Base-by-base conservation (phyloP, 2,329 filamentous ascomycete genomes). In the Calycina herbarum region DNA sequence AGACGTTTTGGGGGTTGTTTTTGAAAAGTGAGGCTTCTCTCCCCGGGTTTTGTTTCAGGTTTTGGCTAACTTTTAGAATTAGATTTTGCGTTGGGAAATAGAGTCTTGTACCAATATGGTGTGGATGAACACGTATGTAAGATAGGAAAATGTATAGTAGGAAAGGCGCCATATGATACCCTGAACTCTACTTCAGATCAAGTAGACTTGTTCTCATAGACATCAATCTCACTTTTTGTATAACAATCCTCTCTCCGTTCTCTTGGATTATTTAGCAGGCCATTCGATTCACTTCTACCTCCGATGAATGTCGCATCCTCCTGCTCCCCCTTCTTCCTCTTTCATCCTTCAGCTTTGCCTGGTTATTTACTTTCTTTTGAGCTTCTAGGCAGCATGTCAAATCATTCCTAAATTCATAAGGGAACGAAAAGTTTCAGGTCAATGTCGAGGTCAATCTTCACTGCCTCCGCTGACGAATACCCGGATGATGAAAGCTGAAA, bases 1-100 rank as follows among this genome's bases (percentile, higher is more conserved):
- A 76, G 95, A 98, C 75, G 92, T 99, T 7, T 80, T 99, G 57
- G 95, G 95, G 0, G 94, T 99, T 27, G 94, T 99, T 3, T 99
- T 99, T 80, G 94, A 98, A 78, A 98, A 96, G 92, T 96, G 67
- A 48, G 69, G 67, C 24, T 33, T 35, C 15, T n/a, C 27, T n/a
- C 38, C 20, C 31, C 5, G 2, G 10, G 7, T 13, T 24, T 3
- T 11, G n/a, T 27, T 51, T 5, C 7, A 11, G 2, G n/a, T 20
- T 10, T 51, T 45, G 45, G 45, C 48, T 54, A 54, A 54, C 48
- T 11, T 54, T 24, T 13, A 48, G 7, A 20, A 17, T 4, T 48
- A 75, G 73, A 61, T 75, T 75, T 63, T 75, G 73, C 64, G 72
- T 75, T 27, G 73, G 73, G 10, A 75, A 75, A 66, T 75, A 54